phyloP scores from a whole-genome alignment of 192 early-diverging fungal genomes.

The Coemansia sp. region DNA sequence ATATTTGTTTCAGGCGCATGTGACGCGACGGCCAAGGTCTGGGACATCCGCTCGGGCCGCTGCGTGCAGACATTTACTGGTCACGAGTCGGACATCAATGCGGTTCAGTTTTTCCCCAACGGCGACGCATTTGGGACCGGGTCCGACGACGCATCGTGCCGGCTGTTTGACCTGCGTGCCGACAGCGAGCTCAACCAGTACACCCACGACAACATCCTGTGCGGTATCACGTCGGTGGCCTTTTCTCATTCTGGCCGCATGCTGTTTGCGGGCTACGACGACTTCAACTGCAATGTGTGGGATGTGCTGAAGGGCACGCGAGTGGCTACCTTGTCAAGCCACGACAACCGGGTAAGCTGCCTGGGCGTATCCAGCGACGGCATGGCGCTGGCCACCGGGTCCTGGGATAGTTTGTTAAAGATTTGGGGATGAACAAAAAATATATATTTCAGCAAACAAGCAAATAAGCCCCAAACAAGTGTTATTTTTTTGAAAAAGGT shows the following conservation, averaged over 20 bases:
- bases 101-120: conserved; percentile 99
- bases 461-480: too few species aligned
- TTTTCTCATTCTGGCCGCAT: conserved; percentile 96
- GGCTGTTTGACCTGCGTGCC: conserved; percentile 95
- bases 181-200: conserved; percentile 98
- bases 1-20: conserved; percentile 98
- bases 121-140: conserved; percentile 98
- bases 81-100: conserved; percentile 98
- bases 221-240: conserved; percentile 96
- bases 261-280: conserved; percentile 98
- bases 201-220: conserved; percentile 97
- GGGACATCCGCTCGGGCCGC: conserved; percentile 95
- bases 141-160: conserved; percentile 97
- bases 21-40: conserved; percentile 97
- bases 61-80: conserved; percentile 98
- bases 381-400: conserved; percentile 97
- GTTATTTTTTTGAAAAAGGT: background rate
- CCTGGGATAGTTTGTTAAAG: conserved; percentile 97
- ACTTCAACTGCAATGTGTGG: conserved; percentile 99
- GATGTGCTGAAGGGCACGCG: conserved; percentile 96
- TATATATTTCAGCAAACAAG: background rate
- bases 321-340: conserved; percentile 87
- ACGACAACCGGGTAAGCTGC: conserved; percentile 97
- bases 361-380: conserved; percentile 95
- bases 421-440: conserved; percentile 59